phyloP scores from a whole-genome alignment of 306 rosid species.

The Mucuna pruriens region DNA sequence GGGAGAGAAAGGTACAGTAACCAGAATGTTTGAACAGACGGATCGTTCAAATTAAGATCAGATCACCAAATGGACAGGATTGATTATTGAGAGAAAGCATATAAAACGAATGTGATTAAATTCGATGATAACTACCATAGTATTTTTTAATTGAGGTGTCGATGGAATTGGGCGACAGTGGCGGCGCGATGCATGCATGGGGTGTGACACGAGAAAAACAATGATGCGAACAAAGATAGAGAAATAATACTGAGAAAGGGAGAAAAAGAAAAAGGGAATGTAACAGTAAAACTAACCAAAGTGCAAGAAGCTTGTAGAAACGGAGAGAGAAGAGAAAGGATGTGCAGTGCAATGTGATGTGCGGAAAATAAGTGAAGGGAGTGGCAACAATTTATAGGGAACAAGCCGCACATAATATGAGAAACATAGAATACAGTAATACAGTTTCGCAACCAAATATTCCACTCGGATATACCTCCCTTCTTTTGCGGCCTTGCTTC shows the following conservation, averaged over 20 bases:
- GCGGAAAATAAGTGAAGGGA: background rate
- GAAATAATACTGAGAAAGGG: background rate
- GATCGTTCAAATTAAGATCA: background rate
- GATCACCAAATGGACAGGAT: background rate
- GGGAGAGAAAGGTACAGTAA: background rate
- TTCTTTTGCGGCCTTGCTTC: background rate
- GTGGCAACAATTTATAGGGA: constrained; percentile 31
- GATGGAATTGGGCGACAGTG: background rate
- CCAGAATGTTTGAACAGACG: background rate
- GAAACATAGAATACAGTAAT: constrained; percentile 1
- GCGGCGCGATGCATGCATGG: constrained; percentile 35
- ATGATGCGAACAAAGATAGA: background rate
- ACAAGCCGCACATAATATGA: background rate
- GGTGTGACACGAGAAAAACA: background rate
- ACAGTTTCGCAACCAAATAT: constrained; percentile 25
- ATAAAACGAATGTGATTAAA: background rate
- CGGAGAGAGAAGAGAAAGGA: background rate
- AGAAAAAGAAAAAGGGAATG: background rate
- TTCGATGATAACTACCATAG: background rate
- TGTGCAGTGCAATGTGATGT: background rate
- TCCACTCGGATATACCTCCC: constrained; percentile 43
- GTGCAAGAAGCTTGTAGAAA: background rate
- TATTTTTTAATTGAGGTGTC: background rate
- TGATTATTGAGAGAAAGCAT: background rate
- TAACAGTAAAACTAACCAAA: constrained; percentile 25